phyloP scores from a whole-genome alignment of 78 protist genomes.

The Planoprotostelium fungivorum region DNA sequence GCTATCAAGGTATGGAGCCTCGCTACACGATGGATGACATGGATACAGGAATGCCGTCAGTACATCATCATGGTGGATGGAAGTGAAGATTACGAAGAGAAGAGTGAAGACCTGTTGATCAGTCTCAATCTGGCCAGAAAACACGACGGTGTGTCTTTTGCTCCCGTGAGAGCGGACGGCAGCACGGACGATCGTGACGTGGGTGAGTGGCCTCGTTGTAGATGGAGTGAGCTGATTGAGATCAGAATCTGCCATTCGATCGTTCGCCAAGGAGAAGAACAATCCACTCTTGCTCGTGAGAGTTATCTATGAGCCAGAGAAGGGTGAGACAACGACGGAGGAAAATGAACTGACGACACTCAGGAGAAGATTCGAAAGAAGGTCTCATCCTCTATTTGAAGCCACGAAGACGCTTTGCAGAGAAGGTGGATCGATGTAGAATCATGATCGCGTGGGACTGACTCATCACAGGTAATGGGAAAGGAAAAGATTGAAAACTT shows the following conservation, averaged over 20 bases:
- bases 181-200: background rate
- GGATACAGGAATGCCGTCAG: background rate
- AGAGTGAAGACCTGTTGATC: background rate
- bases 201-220: background rate
- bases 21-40: background rate
- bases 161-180: background rate
- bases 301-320: background rate
- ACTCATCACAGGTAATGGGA: background rate
- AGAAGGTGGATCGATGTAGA: background rate
- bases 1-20: background rate
- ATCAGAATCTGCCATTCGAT: background rate
- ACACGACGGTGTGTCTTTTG: background rate
- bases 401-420: background rate
- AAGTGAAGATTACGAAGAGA: background rate
- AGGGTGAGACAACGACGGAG: no score
- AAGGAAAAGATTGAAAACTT: background rate
- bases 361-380: background rate
- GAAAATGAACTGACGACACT: no score
- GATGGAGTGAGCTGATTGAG: background rate
- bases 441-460: background rate
- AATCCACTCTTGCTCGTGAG: background rate
- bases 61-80: background rate
- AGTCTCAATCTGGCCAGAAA: background rate
- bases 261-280: background rate
- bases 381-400: background rate